A percentile compares a stretch with the other conserved stretches of the same genome.
These are phyloP conservation scores for Hypoxylon sp. DNA, from an alignment of 2,329 filamentous ascomycete species.

Conservation along the genomic window DNA sequence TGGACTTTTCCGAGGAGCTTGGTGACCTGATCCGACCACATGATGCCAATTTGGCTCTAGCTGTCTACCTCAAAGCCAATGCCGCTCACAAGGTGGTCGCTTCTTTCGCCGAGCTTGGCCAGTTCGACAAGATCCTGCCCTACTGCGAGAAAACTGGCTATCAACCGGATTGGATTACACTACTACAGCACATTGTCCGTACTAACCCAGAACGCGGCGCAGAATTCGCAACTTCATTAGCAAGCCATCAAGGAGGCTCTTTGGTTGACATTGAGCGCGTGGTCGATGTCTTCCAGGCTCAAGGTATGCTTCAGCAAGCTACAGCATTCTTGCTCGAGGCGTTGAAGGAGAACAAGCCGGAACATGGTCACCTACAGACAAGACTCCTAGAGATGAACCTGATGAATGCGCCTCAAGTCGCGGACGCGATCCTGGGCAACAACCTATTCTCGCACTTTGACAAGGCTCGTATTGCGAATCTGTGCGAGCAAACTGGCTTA, in stretches of 20 bases:
- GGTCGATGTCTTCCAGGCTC: constrained; percentile 97
- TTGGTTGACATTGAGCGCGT: constrained; percentile 94
- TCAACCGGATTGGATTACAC: constrained; percentile 92
- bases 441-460: constrained; percentile 99
- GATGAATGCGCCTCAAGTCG: constrained; percentile 95
- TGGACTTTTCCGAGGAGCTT: constrained; percentile 95
- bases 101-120: constrained; percentile 92
- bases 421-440: constrained; percentile 96
- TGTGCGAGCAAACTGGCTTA: constrained; percentile 94
- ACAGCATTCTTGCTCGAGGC: constrained; percentile 98
- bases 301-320: constrained; percentile 97
- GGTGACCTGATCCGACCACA: constrained; percentile 94
- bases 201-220: constrained; percentile 93
- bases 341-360: constrained; percentile 92
- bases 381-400: constrained; percentile 98
- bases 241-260: constrained; percentile 88
- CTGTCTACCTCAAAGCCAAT: constrained; percentile 92
- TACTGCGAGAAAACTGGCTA: constrained; percentile 90
- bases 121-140: constrained; percentile 96
- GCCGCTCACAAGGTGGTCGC: constrained; percentile 95
- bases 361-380: constrained; percentile 94
- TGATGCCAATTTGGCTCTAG: constrained; percentile 88
- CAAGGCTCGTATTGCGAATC: constrained; percentile 85
- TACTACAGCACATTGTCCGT: constrained; percentile 92
- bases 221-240: constrained; percentile 93